Base-by-base conservation (phyloP, 2,329 filamentous ascomycete species). In the Albifimbria verrucaria region DNA sequence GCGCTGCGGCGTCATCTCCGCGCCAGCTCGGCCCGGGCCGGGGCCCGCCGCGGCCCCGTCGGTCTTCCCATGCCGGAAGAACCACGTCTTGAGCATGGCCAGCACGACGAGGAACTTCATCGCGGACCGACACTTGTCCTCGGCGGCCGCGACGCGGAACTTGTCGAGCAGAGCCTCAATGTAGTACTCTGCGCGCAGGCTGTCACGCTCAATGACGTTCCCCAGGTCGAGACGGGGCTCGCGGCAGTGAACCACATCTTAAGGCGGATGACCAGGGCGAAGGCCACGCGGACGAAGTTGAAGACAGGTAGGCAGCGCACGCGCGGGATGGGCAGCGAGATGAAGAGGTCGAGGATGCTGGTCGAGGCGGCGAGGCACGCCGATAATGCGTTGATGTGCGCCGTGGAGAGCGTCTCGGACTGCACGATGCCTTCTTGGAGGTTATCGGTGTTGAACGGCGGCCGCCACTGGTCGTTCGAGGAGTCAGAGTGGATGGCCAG, bases 171-270 rank as follows among this genome's bases (percentile, higher is more conserved):
- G 74, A n/a, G 77, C 78, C 57, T 90, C 85, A 3, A 95, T 76
- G 64, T 90, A 88, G 51, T 81, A 75, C 57, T 77, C 76, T 18
- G 83, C 80, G 55, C 85, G 84, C 71, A 93, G 80, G 58, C 86
- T 79, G 51, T 86, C 80, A 57, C 82, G 82, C 58, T 85, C 78
- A 57, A 93, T 86, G 18, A 92, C 80, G 55, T 81, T 81, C n/a
- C 84, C 85, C 1, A 92, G 78, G 59, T 87, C 85, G 17, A 82
- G 86, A 80, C 79, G 1, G 85, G 80, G 15, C 80, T 78, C 2
- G 81, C 81, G 3, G 86, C 83, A 9, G 85, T 82, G 48, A 88
- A 86, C 68, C 87, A 87, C 56, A 92, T 80, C 68, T 90, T 91
- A 65, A 90, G 87, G 36, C 91, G 74, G 26, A 89, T 82, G 20